A percentile compares a stretch with the other conserved stretches of the same genome.
Evolutionary conservation across 441 rosid species (phyloP).

Genomic region (Euphorbia schlechtendalii): DNA sequence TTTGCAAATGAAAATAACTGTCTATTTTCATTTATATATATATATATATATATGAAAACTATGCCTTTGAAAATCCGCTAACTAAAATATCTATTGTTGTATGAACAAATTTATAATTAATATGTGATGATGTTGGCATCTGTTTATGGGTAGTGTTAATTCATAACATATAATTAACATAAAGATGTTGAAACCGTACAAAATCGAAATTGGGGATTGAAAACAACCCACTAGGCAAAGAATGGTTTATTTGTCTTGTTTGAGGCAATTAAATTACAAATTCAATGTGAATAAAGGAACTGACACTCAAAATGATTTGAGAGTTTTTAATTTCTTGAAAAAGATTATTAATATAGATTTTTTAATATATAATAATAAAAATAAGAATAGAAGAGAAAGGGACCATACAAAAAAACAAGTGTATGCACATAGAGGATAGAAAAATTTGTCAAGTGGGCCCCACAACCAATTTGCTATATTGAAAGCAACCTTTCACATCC

Average conservation of each 20-base stretch:
- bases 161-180: too few species aligned
- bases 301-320: slow-evolving; percentile 6
- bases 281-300: slow-evolving; percentile 22
- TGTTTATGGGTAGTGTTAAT: too few species aligned
- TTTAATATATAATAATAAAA: not conserved
- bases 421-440: not conserved
- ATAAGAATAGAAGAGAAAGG: not conserved
- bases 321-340: not conserved
- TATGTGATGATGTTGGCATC: too few species aligned
- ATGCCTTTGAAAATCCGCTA: too few species aligned
- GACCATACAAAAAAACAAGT: not conserved
- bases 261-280: slow-evolving; percentile 21
- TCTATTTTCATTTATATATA: not conserved
- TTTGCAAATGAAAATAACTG: not conserved
- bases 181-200: not conserved
- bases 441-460: slow-evolving; percentile 18
- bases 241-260: slow-evolving; percentile 42
- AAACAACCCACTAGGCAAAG: slow-evolving; percentile 5
- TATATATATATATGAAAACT: too few species aligned
- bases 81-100: too few species aligned
- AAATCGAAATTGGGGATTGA: not conserved
- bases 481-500: slow-evolving; percentile 30
- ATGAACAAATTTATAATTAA: too few species aligned
- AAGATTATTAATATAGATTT: not conserved
- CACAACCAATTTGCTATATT: slow-evolving; percentile 11